Evolutionary conservation across 345 rosid genomes (phyloP).

Genomic region (Corymbia maculata): DNA sequence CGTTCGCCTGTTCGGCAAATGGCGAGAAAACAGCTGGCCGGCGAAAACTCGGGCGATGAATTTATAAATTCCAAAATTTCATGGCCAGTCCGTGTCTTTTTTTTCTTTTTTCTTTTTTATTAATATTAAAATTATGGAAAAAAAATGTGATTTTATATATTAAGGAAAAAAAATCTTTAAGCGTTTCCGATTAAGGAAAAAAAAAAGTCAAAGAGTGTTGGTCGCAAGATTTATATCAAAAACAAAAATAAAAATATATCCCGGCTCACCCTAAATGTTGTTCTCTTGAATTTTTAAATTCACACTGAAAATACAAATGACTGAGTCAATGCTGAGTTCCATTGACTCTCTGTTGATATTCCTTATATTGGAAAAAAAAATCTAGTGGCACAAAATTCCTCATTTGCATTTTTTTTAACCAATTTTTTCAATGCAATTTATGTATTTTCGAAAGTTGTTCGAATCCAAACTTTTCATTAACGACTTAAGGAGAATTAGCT

Average conservation of each 20-base stretch:
- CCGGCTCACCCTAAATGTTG: neutral
- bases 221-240: neutral
- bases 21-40: neutral
- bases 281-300: neutral
- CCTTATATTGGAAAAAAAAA: neutral
- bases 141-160: neutral
- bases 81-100: neutral
- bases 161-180: neutral
- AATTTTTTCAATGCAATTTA: neutral
- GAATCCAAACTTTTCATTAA: neutral
- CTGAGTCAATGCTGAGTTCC: too few species aligned
- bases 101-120: neutral
- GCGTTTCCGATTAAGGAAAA: neutral
- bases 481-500: neutral
- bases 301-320: neutral
- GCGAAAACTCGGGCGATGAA: neutral
- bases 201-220: too few species aligned
- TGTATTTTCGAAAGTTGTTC: neutral
- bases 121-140: neutral
- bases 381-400: neutral
- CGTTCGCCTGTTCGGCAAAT: neutral
- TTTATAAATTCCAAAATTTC: neutral
- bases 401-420: neutral
- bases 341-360: neutral
- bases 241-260: rapidly evolving